Conservation (phyloP, 371 early-diverging fungal species). For the Lichtheimia hyalospora region DNA sequence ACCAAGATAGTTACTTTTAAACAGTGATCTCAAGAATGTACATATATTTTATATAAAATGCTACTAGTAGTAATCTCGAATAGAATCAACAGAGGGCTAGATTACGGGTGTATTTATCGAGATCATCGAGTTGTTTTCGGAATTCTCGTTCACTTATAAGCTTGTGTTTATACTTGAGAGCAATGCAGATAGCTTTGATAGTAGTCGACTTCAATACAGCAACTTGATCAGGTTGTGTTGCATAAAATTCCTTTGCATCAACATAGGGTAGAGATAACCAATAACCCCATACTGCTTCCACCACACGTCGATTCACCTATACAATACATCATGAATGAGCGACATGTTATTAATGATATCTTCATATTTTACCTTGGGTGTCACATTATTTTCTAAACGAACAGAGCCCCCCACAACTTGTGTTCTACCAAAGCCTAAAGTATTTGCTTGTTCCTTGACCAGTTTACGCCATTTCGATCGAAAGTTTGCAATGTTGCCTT, state of each 20-base stretch:
- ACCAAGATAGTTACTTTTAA: slow-evolving; percentile 7
- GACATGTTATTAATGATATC: not conserved
- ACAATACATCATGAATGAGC: no score
- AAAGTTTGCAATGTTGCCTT: slow-evolving; percentile 21
- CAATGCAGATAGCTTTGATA: slow-evolving; percentile 17
- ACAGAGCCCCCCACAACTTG: not conserved
- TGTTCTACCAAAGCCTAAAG: not conserved
- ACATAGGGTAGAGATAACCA: slow-evolving; percentile 38
- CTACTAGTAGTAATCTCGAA: not conserved
- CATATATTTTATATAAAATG: slow-evolving; percentile 3
- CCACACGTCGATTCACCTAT: slow-evolving; percentile 12
- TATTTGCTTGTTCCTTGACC: slow-evolving; percentile 14
- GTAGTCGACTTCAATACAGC: slow-evolving; percentile 23
- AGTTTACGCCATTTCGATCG: slow-evolving; percentile 24
- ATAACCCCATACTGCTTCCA: slow-evolving; percentile 30
- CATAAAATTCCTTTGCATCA: slow-evolving; percentile 25
- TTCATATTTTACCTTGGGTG: not conserved
- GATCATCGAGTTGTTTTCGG: slow-evolving; percentile 19
- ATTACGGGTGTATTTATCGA: slow-evolving; percentile 19
- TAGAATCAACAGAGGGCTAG: slow-evolving; percentile 4
- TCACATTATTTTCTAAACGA: slow-evolving; percentile 1
- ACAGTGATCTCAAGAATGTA: not conserved
- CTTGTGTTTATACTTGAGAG: slow-evolving; percentile 14
- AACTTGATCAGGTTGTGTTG: slow-evolving; percentile 17
- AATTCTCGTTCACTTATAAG: slow-evolving; percentile 20